Evolutionary conservation across 2,329 filamentous ascomycete genomes (phyloP).

Genomic region (Aspergillus fructus): DNA sequence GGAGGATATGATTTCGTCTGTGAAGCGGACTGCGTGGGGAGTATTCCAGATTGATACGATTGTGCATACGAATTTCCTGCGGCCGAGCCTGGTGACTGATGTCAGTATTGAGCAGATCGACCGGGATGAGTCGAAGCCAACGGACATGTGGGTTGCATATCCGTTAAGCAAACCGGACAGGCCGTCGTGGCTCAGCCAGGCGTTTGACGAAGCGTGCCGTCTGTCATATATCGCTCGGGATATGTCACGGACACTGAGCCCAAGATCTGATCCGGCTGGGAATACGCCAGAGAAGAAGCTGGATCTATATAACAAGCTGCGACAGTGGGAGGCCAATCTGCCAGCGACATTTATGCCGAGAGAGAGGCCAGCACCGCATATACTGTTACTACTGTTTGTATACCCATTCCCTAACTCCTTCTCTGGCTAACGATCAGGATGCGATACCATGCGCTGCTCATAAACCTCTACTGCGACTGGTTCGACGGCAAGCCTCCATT

Average conservation of each 20-base stretch:
- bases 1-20: conserved; percentile 22
- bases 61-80: conserved; percentile 23
- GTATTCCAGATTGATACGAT: conserved; percentile 30
- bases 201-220: conserved; percentile 22
- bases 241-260: conserved; percentile 11
- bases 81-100: conserved; percentile 13
- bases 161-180: conserved; percentile 6
- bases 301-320: conserved; percentile 13
- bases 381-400: conserved; percentile 17
- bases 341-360: conserved; percentile 4
- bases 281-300: conserved; percentile 8
- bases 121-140: background rate
- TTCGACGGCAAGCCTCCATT: conserved; percentile 9
- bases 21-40: conserved; percentile 24
- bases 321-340: conserved; percentile 14
- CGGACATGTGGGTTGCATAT: conserved; percentile 19
- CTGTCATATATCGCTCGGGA: conserved; percentile 22
- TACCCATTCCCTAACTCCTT: too few species aligned
- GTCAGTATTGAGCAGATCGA: conserved; percentile 17
- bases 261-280: background rate
- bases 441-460: conserved; percentile 26
- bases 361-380: conserved; percentile 12
- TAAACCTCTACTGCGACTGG: conserved; percentile 26
- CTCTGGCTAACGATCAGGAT: conserved; percentile 16
- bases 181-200: conserved; percentile 16